Conservation (phyloP, 192 early-diverging fungal species). For the Coemansia sp. region DNA sequence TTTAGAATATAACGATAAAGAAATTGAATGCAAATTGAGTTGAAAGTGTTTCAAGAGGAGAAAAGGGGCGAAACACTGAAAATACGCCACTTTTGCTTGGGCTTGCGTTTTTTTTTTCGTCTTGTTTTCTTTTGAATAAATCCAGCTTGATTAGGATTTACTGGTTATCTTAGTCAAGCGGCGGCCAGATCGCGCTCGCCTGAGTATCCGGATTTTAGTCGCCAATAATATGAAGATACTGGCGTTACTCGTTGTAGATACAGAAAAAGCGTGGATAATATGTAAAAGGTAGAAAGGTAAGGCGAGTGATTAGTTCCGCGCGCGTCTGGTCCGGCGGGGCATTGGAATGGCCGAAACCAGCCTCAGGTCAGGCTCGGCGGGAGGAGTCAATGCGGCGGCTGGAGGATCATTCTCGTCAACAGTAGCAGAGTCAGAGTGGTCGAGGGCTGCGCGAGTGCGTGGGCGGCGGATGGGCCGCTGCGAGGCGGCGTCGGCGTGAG, state of each 20-base stretch:
- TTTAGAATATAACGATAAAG: neutral
- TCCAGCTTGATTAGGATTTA: too few species aligned
- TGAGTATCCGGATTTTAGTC: too few species aligned
- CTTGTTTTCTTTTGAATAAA: too few species aligned
- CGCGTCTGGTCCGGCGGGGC: conserved; percentile 28
- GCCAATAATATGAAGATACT: too few species aligned
- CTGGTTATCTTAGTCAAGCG: too few species aligned
- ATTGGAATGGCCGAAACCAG: conserved; percentile 17
- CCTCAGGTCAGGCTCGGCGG: neutral
- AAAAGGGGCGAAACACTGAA: neutral
- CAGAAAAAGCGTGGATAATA: neutral
- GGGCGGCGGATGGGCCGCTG: conserved; percentile 20
- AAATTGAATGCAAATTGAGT: neutral
- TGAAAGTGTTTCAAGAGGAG: neutral
- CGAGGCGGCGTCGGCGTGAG: neutral
- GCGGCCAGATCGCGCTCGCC: too few species aligned
- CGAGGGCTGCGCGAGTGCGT: conserved; percentile 4
- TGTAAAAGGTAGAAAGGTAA: neutral
- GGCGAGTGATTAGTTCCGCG: conserved; percentile 28
- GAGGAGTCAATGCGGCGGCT: neutral
- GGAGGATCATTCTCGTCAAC: neutral
- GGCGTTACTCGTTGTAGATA: neutral
- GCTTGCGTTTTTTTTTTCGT: too few species aligned
- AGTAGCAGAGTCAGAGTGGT: neutral
- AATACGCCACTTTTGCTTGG: too few species aligned